These are phyloP conservation scores for Bipolaris oryzae DNA, from an alignment of 2,329 filamentous ascomycete species.

Conservation along the genomic window DNA sequence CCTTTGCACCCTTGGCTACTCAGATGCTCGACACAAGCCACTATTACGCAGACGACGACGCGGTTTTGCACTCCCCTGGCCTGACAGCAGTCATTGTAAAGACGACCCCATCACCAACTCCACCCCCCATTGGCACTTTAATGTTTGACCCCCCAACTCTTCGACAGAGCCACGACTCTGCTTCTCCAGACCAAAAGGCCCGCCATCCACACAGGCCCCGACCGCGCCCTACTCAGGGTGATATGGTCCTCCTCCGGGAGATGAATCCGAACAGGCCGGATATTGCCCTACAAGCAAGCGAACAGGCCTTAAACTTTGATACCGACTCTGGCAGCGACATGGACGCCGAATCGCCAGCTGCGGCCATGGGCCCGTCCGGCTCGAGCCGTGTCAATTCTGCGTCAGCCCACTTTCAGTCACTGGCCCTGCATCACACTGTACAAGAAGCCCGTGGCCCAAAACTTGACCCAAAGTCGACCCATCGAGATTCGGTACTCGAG, in stretches of 20 bases:
- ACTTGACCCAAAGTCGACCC: conserved; percentile 17
- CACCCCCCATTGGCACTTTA: conserved; percentile 48
- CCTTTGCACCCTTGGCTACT: conserved; percentile 1
- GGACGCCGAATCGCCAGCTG: conserved; percentile 28
- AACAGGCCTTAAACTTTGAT: conserved; percentile 56
- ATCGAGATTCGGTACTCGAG: conserved; percentile 27
- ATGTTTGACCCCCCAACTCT: conserved; percentile 22
- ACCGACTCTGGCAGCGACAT: conserved; percentile 54
- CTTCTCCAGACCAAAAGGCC: conserved; percentile 53
- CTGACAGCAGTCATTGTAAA: conserved; percentile 50
- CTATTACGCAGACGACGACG: conserved; percentile 60
- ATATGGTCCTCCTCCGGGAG: conserved; percentile 70
- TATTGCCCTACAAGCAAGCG: conserved; percentile 64
- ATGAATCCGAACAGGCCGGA: conserved; percentile 70
- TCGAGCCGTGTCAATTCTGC: conserved; percentile 9
- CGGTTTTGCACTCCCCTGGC: conserved; percentile 51
- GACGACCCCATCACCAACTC: conserved; percentile 58
- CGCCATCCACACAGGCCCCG: conserved; percentile 61
- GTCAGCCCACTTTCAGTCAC: conserved; percentile 11
- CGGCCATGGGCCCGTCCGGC: conserved; percentile 10
- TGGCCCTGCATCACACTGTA: conserved; percentile 25
- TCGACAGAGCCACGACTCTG: conserved; percentile 49
- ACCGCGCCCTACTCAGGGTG: conserved; percentile 59
- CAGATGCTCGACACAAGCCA: conserved; percentile 35
- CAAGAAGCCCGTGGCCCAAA: conserved; percentile 24